Base-by-base conservation (phyloP, 2,329 filamentous ascomycete species). In the Lachnellula hyalina region DNA sequence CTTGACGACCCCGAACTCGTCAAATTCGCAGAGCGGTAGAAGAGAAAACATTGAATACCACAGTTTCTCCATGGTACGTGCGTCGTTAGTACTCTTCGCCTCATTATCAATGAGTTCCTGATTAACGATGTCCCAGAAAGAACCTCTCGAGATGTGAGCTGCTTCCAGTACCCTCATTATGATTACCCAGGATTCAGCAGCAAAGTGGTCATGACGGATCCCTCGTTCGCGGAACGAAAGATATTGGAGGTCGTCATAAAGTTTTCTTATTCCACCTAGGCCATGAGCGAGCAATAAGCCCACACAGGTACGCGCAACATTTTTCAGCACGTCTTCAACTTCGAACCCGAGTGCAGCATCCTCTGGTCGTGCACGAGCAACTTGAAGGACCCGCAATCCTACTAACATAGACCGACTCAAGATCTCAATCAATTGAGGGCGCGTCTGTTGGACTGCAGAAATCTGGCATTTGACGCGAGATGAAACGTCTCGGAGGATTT, bases 31-130 rank as follows among this genome's bases (percentile, higher is more conserved):
- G 0, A 87, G 70, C 1, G 85, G 84, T 7, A 87, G 72, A 2
- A 87, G 71, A 1, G 77, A 76, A 59, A 87, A 87, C 66, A 85
- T 70, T 19, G 71, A 72, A 53, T 76, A 73, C 85, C 85, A 87
- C 4, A 79, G 63, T 9, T 67, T 67, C 66, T 88, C 85, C 49
- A 85, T 75, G 1, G 68, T 63, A 15, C 72, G 70, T 7, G 74
- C 75, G 61, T 85, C 74, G 1, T 63, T 63, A 17, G 64, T 54
- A 21, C 72, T 70, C 3, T 69, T 67, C 2, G 71, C 61, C 21
- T 70, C 68, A 1, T 72, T 60, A 15, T 65, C 63, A 3, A 74
- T 63, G 55, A 83, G 68, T 11, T 72, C 67, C 5, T 73, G 62
- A 55, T 81, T 77, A 1, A 75, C 65, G 34, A 85, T 60, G 52